phyloP scores from a whole-genome alignment of 1,139 yeast species.

The Geotrichum histeridarum region DNA sequence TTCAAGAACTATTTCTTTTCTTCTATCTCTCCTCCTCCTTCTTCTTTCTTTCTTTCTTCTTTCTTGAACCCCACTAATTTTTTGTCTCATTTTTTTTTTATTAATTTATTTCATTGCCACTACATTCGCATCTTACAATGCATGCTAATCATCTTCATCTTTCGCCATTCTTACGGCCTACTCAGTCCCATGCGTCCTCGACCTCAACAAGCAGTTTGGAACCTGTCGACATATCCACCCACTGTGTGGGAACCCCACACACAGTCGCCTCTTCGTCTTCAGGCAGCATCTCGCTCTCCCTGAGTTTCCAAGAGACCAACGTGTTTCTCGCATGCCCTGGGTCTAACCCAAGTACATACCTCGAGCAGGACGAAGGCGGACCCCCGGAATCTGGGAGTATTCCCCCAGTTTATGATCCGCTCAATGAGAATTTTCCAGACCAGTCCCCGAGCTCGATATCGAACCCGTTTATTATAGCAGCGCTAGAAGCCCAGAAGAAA shows the following conservation, averaged over 20 bases:
- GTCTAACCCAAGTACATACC: not conserved
- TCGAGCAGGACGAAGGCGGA: slow-evolving; percentile 21
- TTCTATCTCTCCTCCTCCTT: not conserved
- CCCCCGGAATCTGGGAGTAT: not conserved
- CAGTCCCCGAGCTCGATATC: slow-evolving; percentile 11
- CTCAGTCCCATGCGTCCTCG: not conserved
- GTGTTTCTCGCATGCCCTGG: slow-evolving; percentile 12
- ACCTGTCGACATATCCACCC: slow-evolving; percentile 24
- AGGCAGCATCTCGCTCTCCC: slow-evolving; percentile 25
- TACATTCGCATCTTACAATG: not conserved
- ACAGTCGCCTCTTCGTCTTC: slow-evolving; percentile 34
- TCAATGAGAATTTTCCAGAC: slow-evolving; percentile 13
- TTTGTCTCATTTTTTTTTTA: not conserved
- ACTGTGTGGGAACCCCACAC: slow-evolving; percentile 35
- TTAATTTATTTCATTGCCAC: not conserved
- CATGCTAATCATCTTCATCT: not conserved
- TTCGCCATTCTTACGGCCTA: not conserved
- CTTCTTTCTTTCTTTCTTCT: not conserved
- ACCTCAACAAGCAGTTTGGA: not conserved
- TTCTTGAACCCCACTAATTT: not conserved
- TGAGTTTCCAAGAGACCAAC: slow-evolving; percentile 9
- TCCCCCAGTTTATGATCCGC: not conserved
- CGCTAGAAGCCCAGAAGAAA: not conserved
- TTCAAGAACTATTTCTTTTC: not conserved
- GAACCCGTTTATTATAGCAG: not conserved